These are phyloP conservation scores for Setomelanomma holmii DNA, from an alignment of 2,329 filamentous ascomycete genomes.

Conservation along the genomic window DNA sequence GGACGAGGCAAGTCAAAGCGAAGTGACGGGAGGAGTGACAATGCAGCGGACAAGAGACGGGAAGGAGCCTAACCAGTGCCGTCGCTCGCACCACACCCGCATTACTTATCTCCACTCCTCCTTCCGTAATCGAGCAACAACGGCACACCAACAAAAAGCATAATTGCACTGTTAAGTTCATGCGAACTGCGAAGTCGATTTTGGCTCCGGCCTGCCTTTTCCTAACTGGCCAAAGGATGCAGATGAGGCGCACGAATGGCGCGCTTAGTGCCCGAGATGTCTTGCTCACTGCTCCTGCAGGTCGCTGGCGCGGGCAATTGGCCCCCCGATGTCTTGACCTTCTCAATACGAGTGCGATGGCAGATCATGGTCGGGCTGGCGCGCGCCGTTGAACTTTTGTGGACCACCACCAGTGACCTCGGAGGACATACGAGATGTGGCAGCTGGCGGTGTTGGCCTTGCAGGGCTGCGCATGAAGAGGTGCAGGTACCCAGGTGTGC, in stretches of 20 bases:
- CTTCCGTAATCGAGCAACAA: conserved; percentile 11
- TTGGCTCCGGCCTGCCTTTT: conserved; percentile 30
- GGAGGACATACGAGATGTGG: conserved; percentile 19
- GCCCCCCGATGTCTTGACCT: conserved; percentile 1
- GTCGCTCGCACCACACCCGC: conserved; percentile 10
- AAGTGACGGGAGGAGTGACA: conserved; percentile 12
- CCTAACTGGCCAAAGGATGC: conserved; percentile 33
- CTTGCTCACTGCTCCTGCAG: conserved; percentile 21
- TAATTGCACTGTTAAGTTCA: conserved; percentile 1
- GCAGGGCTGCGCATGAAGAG: conserved; percentile 8
- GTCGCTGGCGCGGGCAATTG: conserved; percentile 12
- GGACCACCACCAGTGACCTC: not conserved
- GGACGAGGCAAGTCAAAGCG: conserved; percentile 11
- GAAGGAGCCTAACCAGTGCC: conserved; percentile 10
- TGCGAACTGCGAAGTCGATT: conserved; percentile 24
- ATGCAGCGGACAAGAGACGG: conserved; percentile 5
- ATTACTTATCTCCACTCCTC: conserved; percentile 16
- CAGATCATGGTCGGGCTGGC: conserved; percentile 28
- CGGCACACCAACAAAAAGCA: conserved; percentile 11
- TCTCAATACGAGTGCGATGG: conserved; percentile 23
- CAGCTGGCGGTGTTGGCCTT: conserved; percentile 8
- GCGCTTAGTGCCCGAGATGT: conserved; percentile 38
- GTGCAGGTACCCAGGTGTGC: conserved; percentile 7
- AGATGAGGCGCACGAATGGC: conserved; percentile 29
- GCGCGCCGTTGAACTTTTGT: conserved; percentile 11